phyloP scores from a whole-genome alignment of 2,329 filamentous ascomycete genomes.

The Botrytis paeoniae region DNA sequence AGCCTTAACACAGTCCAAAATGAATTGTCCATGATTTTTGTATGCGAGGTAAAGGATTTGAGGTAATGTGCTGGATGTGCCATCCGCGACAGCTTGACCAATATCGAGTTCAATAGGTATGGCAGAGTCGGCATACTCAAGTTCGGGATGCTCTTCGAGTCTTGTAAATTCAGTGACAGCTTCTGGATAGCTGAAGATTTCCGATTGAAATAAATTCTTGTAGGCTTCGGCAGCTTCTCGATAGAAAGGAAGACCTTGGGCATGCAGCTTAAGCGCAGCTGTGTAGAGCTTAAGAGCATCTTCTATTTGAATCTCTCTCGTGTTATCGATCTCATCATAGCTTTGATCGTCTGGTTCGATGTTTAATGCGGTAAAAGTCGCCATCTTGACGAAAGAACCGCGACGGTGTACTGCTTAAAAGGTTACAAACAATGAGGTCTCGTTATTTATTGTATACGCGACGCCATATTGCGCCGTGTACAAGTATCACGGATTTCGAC shows the following conservation, averaged over 20 bases:
- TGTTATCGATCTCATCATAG: constrained; percentile 91
- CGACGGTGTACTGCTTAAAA: not conserved
- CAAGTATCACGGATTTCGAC: not conserved
- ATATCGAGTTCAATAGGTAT: constrained; percentile 53
- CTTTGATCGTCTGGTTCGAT: constrained; percentile 87
- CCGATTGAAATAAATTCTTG: constrained; percentile 78
- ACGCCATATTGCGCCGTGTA: not conserved
- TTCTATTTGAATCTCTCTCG: constrained; percentile 92
- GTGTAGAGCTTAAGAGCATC: constrained; percentile 96
- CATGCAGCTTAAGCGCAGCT: constrained; percentile 83
- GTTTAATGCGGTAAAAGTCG: constrained; percentile 78
- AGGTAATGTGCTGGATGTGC: constrained; percentile 73
- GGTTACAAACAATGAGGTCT: not conserved
- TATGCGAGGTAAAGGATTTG: constrained; percentile 91
- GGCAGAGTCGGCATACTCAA: constrained; percentile 47
- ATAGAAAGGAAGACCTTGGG: constrained; percentile 76
- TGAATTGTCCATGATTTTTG: constrained; percentile 93
- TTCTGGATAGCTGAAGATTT: constrained; percentile 91
- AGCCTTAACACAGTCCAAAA: constrained; percentile 69
- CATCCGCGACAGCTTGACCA: constrained; percentile 64
- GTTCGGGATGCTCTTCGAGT: constrained; percentile 55
- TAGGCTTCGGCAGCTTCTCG: constrained; percentile 78
- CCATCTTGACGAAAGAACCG: constrained; percentile 15
- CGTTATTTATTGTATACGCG: not conserved
- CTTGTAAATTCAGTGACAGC: constrained; percentile 80